Evolutionary conservation across 2,329 filamentous ascomycete genomes (phyloP), one percentile per base, ranked within the genome.

Genomic region (Sporothrix mexicana): DNA sequence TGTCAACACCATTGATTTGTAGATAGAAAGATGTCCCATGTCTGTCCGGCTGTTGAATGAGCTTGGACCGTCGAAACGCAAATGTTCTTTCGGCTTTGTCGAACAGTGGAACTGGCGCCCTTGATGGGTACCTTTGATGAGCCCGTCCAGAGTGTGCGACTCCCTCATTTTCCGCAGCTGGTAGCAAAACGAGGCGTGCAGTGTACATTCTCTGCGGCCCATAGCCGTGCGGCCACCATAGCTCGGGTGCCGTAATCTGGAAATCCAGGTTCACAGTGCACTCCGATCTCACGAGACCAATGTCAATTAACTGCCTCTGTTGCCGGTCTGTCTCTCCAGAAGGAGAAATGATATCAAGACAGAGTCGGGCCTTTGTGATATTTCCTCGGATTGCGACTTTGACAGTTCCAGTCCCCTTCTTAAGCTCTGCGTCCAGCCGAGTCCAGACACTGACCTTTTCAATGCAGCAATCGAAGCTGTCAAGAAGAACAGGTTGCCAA

Each of bases 1-100:
- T 83, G 30, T 92, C 90, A 12, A 93, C 85, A 66, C 90, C 90
- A 80, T 96, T 95, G 79, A 96, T 83, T 75, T 89, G 84, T 80
- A 96, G 95, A 83, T 91, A 94, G 83, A 95, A 95, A 3, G 88
- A 91, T 41, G 90, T 93, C 23, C 93, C 93, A 5, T 91, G 87
- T 70, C 91, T 88, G 1, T 86, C 88, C 43, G 86, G 81, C 13
- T 83, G 81, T 77, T 92, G 88, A 25, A 91, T 81, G 3, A 92
- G 83, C 76, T 88, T 85, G 17, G 85, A 88, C 76, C 86, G 88
- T 59, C 93, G 88, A 69, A 96, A 84, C 0, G 93, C 93, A 43
- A 92, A 90, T 69, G 84, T 88, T 79, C 92, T 93, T 69, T 84
- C 83, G 1, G 85, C 75, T 0, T 82, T 82, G 78, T 94, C 88